phyloP scores from a whole-genome alignment of 768 basidiomycete species.

The Leccinum incarnatum region DNA sequence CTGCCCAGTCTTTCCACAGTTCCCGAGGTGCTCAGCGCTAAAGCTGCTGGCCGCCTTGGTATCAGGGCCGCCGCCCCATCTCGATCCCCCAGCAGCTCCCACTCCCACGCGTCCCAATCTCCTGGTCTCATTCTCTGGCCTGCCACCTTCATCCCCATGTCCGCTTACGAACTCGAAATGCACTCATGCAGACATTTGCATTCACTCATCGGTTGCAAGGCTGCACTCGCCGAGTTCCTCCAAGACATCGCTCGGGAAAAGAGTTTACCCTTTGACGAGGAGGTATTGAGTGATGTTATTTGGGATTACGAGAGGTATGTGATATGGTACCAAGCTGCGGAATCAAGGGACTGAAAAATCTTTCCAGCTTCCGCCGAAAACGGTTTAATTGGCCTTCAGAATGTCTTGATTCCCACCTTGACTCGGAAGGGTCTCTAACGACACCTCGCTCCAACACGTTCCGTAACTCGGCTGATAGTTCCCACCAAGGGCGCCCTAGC shows the following conservation, averaged over 20 bases:
- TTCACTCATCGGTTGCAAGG: slow-evolving; percentile 58
- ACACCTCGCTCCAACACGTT: slow-evolving; percentile 23
- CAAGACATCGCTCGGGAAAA: slow-evolving; percentile 31
- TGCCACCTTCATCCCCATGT: slow-evolving; percentile 55
- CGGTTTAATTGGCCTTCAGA: slow-evolving; percentile 70
- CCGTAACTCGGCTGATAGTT: slow-evolving; percentile 18
- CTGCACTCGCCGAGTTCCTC: slow-evolving; percentile 53
- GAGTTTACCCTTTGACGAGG: slow-evolving; percentile 17
- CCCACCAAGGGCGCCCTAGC: slow-evolving; percentile 11
- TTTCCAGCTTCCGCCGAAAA: slow-evolving; percentile 57
- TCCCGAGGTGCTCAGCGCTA: slow-evolving; percentile 32
- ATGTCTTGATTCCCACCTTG: slow-evolving; percentile 32
- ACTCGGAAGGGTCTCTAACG: slow-evolving; percentile 13
- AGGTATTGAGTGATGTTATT: slow-evolving; percentile 26
- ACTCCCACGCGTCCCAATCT: slow-evolving; percentile 45
- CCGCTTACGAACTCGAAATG: slow-evolving; percentile 65
- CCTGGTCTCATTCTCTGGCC: slow-evolving; percentile 63
- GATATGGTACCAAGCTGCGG: neutral
- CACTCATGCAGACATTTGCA: slow-evolving; percentile 72
- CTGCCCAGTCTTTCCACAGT: slow-evolving; percentile 16
- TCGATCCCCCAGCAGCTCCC: slow-evolving; percentile 16
- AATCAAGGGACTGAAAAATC: slow-evolving; percentile 7
- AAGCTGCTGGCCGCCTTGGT: slow-evolving; percentile 40
- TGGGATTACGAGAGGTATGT: slow-evolving; percentile 39
- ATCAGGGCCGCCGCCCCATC: slow-evolving; percentile 18